A percentile compares a stretch with the other conserved stretches of the same genome.
phyloP scores from a whole-genome alignment of 495 filamentous ascomycete genomes.

The Hypoxylon lienhwacheense region DNA sequence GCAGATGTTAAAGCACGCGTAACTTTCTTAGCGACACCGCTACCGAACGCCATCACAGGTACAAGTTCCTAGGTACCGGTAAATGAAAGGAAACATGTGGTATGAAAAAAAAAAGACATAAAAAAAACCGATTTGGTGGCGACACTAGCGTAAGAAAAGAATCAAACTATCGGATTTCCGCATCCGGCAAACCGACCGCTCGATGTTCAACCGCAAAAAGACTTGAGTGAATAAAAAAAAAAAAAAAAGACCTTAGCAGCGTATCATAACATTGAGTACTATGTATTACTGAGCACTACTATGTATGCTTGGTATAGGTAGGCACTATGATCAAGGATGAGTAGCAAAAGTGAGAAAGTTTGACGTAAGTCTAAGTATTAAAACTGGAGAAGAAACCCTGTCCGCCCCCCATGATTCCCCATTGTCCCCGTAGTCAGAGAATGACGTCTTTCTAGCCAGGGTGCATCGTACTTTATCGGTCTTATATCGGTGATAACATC shows the following conservation, averaged over 20 bases:
- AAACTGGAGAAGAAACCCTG: conserved; percentile 12
- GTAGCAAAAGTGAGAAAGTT: conserved; percentile 11
- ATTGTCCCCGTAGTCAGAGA: conserved; percentile 7
- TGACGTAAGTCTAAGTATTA: conserved; percentile 28
- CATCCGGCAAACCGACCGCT: conserved; percentile 11
- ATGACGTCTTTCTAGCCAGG: conserved; percentile 24
- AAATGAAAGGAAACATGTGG: conserved; percentile 17
- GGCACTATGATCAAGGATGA: conserved; percentile 15
- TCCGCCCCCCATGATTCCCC: no score
- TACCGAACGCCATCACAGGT: no score
- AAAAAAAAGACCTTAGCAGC: no score
- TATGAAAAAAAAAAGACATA: conserved; percentile 12
- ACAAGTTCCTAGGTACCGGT: no score
- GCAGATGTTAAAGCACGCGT: no score
- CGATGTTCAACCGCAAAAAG: neutral
- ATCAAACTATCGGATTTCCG: conserved; percentile 17
- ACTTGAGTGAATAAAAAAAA: neutral
- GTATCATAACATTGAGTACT: no score
- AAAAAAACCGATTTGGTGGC: conserved; percentile 15
- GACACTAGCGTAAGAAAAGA: conserved; percentile 11
- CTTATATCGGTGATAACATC: conserved; percentile 30
- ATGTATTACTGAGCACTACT: no score
- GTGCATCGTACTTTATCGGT: conserved; percentile 17
- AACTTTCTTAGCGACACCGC: no score
- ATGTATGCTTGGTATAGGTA: no score